Percentiles rank a stretch among this genome's conserved stretches.
Evolutionary conservation across 768 basidiomycete species (phyloP).

Genomic region (Hydnum rufescens): DNA sequence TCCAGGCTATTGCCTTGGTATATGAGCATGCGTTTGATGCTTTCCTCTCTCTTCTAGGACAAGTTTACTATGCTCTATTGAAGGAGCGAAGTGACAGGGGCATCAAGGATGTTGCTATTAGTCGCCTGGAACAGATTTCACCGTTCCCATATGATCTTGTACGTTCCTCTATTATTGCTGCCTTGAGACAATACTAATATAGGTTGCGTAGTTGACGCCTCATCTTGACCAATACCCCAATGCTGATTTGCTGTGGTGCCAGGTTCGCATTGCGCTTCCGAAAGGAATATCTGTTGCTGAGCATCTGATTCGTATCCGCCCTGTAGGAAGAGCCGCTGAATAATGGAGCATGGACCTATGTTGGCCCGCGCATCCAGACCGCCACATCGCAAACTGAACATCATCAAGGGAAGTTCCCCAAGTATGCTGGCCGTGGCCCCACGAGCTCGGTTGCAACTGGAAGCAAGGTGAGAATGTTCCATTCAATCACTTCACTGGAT

Average conservation of each 20-base stretch:
- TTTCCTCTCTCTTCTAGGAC: constrained; percentile 30
- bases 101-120: constrained; percentile 85
- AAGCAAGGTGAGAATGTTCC: constrained; percentile 41
- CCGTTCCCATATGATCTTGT: constrained; percentile 96
- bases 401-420: constrained; percentile 79
- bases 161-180: constrained; percentile 15
- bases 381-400: constrained; percentile 79
- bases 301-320: constrained; percentile 3
- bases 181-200: constrained; percentile 7
- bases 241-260: constrained; percentile 82
- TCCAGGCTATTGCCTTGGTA: not conserved
- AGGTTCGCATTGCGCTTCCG: constrained; percentile 26
- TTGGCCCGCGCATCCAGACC: constrained; percentile 82
- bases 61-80: constrained; percentile 81
- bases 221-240: constrained; percentile 96
- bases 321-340: constrained; percentile 81
- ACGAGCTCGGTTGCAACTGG: constrained; percentile 85
- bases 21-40: constrained; percentile 1
- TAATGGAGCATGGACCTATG: constrained; percentile 94
- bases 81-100: constrained; percentile 82
- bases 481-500: not conserved
- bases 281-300: not conserved
- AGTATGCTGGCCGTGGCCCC: constrained; percentile 82
- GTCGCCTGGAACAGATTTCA: constrained; percentile 83
- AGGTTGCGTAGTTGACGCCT: constrained; percentile 45